Conservation (phyloP, 78 protist genomes). For the Salpingoeca rosetta region DNA sequence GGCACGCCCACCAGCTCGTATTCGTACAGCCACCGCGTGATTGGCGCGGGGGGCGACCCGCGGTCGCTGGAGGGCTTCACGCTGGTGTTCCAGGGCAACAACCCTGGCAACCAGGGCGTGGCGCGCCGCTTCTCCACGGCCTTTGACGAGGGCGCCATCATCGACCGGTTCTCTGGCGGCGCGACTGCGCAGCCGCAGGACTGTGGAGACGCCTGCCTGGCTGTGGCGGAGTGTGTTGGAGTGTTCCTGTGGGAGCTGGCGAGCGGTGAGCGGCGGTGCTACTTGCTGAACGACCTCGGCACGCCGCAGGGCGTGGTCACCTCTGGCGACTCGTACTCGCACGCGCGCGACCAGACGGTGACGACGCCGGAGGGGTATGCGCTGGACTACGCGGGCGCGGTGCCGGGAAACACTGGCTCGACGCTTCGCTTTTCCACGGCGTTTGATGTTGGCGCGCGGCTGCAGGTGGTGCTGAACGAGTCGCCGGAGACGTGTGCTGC, state of each 20-base stretch:
- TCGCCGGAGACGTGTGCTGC: neutral
- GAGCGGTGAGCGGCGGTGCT: neutral
- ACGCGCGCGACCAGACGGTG: neutral
- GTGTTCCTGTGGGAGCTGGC: neutral
- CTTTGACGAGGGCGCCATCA: neutral
- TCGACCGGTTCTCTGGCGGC: no score
- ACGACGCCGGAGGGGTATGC: neutral
- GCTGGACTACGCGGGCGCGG: neutral
- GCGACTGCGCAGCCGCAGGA: no score
- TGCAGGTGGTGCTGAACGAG: neutral
- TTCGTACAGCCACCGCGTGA: neutral
- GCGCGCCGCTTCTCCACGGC: neutral
- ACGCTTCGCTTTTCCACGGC: no score
- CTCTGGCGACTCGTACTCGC: neutral
- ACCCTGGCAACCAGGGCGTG: no score
- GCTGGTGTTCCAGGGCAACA: neutral
- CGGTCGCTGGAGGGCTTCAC: neutral
- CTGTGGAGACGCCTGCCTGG: neutral
- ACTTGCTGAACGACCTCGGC: neutral
- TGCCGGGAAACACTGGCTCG: neutral
- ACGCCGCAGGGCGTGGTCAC: neutral
- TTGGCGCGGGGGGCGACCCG: neutral
- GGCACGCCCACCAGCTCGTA: neutral
- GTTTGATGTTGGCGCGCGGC: no score
- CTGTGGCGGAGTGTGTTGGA: neutral